These are phyloP conservation scores for Odonthalia washingtoniensis DNA, from an alignment of 31 red algal genomes.

Conservation along the genomic window DNA sequence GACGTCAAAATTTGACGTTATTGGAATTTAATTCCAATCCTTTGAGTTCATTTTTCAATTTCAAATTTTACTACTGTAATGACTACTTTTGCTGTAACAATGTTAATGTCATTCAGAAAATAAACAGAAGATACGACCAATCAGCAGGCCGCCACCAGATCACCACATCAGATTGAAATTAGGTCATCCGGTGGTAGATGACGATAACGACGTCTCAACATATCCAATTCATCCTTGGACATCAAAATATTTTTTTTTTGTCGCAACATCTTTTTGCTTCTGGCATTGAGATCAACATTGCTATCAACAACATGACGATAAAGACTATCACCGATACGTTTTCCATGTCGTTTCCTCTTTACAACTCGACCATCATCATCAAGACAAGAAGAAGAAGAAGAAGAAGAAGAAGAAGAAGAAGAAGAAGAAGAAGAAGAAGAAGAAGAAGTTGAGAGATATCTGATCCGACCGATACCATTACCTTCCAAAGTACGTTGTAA, in stretches of 20 bases:
- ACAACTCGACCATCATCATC: neutral
- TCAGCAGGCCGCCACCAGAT: no score
- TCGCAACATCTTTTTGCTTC: neutral
- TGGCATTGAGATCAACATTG: no score
- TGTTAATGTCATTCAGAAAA: no score
- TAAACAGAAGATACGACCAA: no score
- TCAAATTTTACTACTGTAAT: no score
- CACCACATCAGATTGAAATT: constrained; percentile 49
- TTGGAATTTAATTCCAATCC: no score
- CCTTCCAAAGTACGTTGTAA: constrained; percentile 28
- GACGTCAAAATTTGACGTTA: no score
- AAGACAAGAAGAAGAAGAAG: no score
- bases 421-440: no score
- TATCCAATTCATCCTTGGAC: constrained; percentile 28
- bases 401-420: no score
- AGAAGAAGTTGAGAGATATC: neutral
- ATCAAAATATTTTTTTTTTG: neutral
- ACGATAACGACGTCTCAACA: constrained; percentile 33
- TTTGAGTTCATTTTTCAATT: no score
- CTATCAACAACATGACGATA: neutral
- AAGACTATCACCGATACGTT: neutral
- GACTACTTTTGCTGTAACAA: no score
- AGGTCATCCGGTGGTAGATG: constrained; percentile 64
- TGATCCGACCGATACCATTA: neutral
- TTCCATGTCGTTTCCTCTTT: neutral